Conservation (phyloP, 2,329 filamentous ascomycete species). For the Aspergillus brasiliensis region DNA sequence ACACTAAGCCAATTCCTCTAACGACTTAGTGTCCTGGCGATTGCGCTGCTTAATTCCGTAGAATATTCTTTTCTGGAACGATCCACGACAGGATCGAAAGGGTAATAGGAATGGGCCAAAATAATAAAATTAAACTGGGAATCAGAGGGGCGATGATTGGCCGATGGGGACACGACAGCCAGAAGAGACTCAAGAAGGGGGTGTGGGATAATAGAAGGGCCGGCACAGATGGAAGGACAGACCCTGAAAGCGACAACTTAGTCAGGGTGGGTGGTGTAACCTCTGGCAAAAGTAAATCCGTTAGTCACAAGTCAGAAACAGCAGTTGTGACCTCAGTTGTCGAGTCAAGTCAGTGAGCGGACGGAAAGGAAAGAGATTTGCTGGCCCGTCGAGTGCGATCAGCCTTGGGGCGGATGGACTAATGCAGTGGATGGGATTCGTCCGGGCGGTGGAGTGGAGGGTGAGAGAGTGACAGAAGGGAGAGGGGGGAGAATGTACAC, state of each 20-base stretch:
- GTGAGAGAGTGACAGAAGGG: neutral
- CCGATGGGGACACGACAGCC: constrained; percentile 6
- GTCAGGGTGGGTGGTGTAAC: neutral
- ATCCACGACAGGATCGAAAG: constrained; percentile 12
- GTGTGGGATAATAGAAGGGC: neutral
- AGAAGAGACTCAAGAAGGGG: neutral
- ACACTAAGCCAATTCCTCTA: constrained; percentile 7
- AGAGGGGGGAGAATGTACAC: neutral
- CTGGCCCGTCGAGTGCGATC: constrained; percentile 18
- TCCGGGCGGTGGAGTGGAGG: constrained; percentile 14
- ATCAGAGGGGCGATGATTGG: constrained; percentile 6
- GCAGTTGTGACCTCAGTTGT: neutral
- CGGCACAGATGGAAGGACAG: neutral
- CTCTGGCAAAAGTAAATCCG: neutral
- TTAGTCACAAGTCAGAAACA: constrained; percentile 8
- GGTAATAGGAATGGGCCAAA: neutral
- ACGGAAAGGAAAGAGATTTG: constrained; percentile 20
- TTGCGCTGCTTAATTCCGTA: constrained; percentile 5
- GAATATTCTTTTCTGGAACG: constrained; percentile 11
- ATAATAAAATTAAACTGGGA: constrained; percentile 13
- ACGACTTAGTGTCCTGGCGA: constrained; percentile 9
- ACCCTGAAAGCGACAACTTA: neutral
- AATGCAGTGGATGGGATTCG: constrained; percentile 17
- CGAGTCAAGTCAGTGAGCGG: constrained; percentile 2
- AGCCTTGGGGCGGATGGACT: constrained; percentile 18